Base-by-base conservation (phyloP, 495 filamentous ascomycete genomes). In the Penicillium steckii region DNA sequence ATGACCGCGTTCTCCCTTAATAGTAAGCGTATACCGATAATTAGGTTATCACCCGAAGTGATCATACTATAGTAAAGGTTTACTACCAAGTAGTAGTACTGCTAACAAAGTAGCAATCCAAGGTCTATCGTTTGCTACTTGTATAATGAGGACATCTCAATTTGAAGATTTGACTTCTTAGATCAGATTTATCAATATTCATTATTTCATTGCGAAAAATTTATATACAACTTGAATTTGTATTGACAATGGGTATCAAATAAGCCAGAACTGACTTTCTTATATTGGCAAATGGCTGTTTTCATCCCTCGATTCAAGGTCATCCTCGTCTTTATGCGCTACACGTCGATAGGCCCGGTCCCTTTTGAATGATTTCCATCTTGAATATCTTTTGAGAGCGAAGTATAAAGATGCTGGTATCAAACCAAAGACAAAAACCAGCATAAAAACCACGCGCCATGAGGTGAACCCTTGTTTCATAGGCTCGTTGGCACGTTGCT, bases 271-370 rank as follows among this genome's bases (percentile, higher is more conserved):
- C 44, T 45, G 44, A 46, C 19, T 29, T n/a, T n/a, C n/a, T 45
- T 64, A 64, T 32, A 58, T 45, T 24, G 57, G 58, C 24, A 64
- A 30, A 42, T 32, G 47, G 19, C 33, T 37, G 37, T 26, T 8
- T 10, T 32, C 42, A 43, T 32, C 8, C 15, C 59, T 58, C n/a
- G 23, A 23, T 18, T 50, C 43, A 40, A 22, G 40, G 1, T 55
- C 53, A 19, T 55, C 52, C 4, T 62, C 55, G 18, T 62, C 56
- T 21, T 59, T 55, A 4, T 50, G 48, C 5, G 33, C 29, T 1
- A 65, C 45, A 10, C 50, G 32, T n/a, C 49, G 56, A 32, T 65
- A 65, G 5, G 46, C 10, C n/a, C 33, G 47, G 37, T 27, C 30
- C 1, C 38, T 40, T n/a, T 26, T 7, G 4, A 44, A 26, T 13